Evolutionary conservation across 805 yeast species (phyloP), one percentile per base, ranked within the genome.

Genomic region (Suhomyces canberraensis): DNA sequence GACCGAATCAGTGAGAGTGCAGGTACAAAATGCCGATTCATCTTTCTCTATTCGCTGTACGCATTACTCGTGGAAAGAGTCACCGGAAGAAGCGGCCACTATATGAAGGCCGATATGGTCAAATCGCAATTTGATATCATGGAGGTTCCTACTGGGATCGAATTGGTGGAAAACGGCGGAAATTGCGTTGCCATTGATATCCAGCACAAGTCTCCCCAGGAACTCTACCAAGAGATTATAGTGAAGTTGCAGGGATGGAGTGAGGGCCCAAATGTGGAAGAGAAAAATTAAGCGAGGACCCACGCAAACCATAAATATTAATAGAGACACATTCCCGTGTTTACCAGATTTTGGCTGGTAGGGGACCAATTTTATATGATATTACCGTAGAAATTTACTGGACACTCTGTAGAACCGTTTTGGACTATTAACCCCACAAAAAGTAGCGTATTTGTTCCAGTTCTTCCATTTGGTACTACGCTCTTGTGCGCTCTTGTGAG

Each of bases 61-160:
- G 81, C 79, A 7, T 83, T 73, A 44, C 72, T 90, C 30, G 43
- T 75, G 11, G 53, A 62, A 22, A 71, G 98, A 35, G 84, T 89
- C 37, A 62, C 63, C 4, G 52, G 58, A n/a, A 71, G 98, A 47
- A 57, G 75, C 47, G 77, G 78, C 33, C 98, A 93, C 55, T 93
- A 74, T 57, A 89, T 93, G 95, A 90, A 90, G 55, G 73, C 81
- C 4, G 75, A 78, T 42, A 87, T 90, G 96, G 78, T 89, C 35
- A 71, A 76, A 41, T 79, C 89, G 15, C 97, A 90, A 57, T 81
- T 80, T 46, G 78, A 69, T 11, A 80, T 78, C 37, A 73, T 87
- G 75, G 84, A 89, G 56, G 60, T 85, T 4, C 96, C 97, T 0
- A 29, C 48, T 11, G 66, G 54, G 3, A 63, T 51, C 3, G 73